Evolutionary conservation across 2,329 filamentous ascomycete species (phyloP).

Genomic region (Neonectria sp.): DNA sequence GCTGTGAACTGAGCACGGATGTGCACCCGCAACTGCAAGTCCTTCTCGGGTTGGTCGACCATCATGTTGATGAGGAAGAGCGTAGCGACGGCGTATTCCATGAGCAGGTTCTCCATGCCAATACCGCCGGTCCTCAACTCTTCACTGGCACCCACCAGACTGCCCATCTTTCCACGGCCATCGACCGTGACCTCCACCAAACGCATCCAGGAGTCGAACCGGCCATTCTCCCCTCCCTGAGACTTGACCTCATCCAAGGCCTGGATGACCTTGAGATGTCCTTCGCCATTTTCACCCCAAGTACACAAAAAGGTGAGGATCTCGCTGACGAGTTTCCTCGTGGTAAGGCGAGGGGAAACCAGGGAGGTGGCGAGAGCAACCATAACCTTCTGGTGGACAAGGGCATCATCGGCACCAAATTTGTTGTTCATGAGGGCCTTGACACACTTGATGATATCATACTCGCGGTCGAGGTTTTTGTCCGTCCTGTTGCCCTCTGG

Average conservation of each 20-base stretch:
- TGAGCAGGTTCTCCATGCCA: slow-evolving; percentile 97
- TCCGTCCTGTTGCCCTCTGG: slow-evolving; percentile 73
- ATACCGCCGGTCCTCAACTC: slow-evolving; percentile 96
- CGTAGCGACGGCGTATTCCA: slow-evolving; percentile 98
- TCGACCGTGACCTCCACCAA: slow-evolving; percentile 97
- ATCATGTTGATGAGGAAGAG: slow-evolving; percentile 97
- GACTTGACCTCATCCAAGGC: slow-evolving; percentile 93
- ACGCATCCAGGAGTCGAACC: slow-evolving; percentile 99
- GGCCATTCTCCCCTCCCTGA: slow-evolving; percentile 90
- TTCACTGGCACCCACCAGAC: slow-evolving; percentile 95
- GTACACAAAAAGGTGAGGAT: slow-evolving; percentile 97
- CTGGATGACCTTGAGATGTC: slow-evolving; percentile 94
- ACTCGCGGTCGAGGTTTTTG: slow-evolving; percentile 90
- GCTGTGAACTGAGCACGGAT: slow-evolving; percentile 96
- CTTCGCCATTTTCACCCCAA: slow-evolving; percentile 86
- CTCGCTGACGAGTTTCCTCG: slow-evolving; percentile 94
- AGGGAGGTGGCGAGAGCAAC: slow-evolving; percentile 89
- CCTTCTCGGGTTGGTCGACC: slow-evolving; percentile 89
- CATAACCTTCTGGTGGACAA: slow-evolving; percentile 91
- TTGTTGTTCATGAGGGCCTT: slow-evolving; percentile 99
- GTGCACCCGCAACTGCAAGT: slow-evolving; percentile 92
- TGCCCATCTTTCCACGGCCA: slow-evolving; percentile 98
- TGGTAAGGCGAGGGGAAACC: slow-evolving; percentile 90
- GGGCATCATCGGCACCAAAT: slow-evolving; percentile 95
- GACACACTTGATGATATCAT: slow-evolving; percentile 97